Evolutionary conservation across 176 grass and related monocot species (phyloP).

Genomic region (Hordeum vulgare): DNA sequence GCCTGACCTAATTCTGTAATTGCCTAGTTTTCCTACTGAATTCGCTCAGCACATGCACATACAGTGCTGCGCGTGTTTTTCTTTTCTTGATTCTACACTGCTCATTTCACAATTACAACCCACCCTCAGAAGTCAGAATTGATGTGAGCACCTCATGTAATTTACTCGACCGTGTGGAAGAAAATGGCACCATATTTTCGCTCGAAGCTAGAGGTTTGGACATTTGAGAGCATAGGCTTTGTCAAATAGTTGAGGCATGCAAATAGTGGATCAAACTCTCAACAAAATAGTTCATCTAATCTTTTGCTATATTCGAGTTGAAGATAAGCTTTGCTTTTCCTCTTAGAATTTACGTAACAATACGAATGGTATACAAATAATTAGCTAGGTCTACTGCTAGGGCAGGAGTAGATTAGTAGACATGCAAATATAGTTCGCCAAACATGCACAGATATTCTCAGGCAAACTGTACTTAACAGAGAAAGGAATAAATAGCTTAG

Average conservation of each 20-base stretch:
- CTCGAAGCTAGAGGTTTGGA: neutral
- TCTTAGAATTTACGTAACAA: neutral
- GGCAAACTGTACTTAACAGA: neutral
- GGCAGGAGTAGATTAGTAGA: neutral
- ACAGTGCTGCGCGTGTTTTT: neutral
- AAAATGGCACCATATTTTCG: no score
- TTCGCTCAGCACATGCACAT: neutral
- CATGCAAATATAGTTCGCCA: slow-evolving; percentile 9
- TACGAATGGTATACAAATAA: neutral
- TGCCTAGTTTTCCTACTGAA: neutral
- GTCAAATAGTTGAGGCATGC: no score
- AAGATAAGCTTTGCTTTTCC: neutral
- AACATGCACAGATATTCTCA: neutral
- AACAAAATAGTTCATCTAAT: no score
- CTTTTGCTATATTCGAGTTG: no score
- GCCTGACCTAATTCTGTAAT: neutral
- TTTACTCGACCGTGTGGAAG: no score
- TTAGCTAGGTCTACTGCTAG: neutral
- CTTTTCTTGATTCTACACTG: neutral
- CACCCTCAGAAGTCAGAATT: neutral
- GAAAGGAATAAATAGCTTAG: neutral
- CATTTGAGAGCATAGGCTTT: neutral
- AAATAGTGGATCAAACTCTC: no score
- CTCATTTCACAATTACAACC: neutral
- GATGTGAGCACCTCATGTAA: no score